Evolutionary conservation across 2,329 filamentous ascomycete genomes (phyloP).

Genomic region (Ceratocystis alfenasii): DNA sequence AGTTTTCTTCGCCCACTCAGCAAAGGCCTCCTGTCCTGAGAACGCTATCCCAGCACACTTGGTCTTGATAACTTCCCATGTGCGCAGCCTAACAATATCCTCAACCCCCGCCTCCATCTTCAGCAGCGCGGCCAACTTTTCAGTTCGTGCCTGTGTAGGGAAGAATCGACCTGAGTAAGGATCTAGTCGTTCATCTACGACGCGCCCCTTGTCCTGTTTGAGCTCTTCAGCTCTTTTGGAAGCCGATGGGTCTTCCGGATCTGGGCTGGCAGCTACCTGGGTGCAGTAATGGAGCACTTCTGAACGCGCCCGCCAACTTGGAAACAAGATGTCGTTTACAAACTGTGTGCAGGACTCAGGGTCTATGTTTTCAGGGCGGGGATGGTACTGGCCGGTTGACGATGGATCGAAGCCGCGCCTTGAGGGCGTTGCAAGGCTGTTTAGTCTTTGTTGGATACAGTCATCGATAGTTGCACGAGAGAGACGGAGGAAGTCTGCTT

Average conservation of each 20-base stretch:
- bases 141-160: slow-evolving; percentile 64
- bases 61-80: slow-evolving; percentile 67
- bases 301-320: slow-evolving; percentile 72
- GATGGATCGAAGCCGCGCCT: slow-evolving; percentile 69
- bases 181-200: slow-evolving; percentile 81
- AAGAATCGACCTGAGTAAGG: slow-evolving; percentile 83
- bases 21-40: slow-evolving; percentile 41
- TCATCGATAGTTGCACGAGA: slow-evolving; percentile 82
- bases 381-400: slow-evolving; percentile 44
- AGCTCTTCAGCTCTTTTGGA: slow-evolving; percentile 58
- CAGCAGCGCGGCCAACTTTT: slow-evolving; percentile 61
- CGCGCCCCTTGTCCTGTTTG: slow-evolving; percentile 54
- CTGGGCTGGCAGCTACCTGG: slow-evolving; percentile 71
- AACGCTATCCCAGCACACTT: slow-evolving; percentile 47
- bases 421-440: slow-evolving; percentile 71
- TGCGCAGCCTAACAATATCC: slow-evolving; percentile 65
- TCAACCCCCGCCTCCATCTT: slow-evolving; percentile 67
- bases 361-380: slow-evolving; percentile 40
- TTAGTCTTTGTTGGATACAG: slow-evolving; percentile 84
- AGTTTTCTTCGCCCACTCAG: slow-evolving; percentile 44
- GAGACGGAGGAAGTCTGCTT: slow-evolving; percentile 73
- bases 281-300: slow-evolving; percentile 84
- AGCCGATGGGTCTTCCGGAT: slow-evolving; percentile 74
- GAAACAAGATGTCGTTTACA: slow-evolving; percentile 68
- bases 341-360: slow-evolving; percentile 55